phyloP scores from a whole-genome alignment of 345 rosid species.

The Camelina laxa region DNA sequence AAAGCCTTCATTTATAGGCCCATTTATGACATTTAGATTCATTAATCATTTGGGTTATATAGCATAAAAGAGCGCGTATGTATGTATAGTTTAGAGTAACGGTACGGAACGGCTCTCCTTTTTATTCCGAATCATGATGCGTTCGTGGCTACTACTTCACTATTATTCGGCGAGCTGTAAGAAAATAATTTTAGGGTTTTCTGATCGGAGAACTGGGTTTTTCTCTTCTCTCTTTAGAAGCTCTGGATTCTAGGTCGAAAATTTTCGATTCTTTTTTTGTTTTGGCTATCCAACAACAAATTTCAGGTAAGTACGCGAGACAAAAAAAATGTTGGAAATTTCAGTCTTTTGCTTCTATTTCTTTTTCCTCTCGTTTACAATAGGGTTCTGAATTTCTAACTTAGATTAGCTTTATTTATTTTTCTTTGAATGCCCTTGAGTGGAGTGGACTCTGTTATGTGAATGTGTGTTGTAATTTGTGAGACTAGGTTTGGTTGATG shows the following conservation, averaged over 20 bases:
- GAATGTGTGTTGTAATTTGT: neutral
- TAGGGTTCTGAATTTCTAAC: neutral
- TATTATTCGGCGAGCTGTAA: neutral
- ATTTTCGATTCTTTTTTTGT: neutral
- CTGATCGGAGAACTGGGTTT: neutral
- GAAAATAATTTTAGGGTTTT: neutral
- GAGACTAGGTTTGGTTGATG: neutral
- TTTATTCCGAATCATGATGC: neutral
- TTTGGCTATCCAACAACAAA: neutral
- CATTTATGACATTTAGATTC: neutral
- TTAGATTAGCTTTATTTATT: neutral
- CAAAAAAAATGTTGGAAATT: neutral
- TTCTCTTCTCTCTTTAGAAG: neutral
- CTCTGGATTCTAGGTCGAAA: neutral
- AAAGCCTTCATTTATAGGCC: slow-evolving; percentile 20
- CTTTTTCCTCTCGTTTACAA: neutral
- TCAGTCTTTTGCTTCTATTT: neutral
- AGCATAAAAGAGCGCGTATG: slow-evolving; percentile 28
- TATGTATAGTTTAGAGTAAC: neutral
- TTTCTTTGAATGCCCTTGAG: neutral
- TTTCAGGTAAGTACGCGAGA: neutral
- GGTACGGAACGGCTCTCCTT: slow-evolving; percentile 14
- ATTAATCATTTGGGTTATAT: neutral
- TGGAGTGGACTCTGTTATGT: neutral
- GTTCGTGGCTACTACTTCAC: neutral